phyloP scores from a whole-genome alignment of 176 grass and related monocot genomes.

The Hsuehochloa calcarea region DNA sequence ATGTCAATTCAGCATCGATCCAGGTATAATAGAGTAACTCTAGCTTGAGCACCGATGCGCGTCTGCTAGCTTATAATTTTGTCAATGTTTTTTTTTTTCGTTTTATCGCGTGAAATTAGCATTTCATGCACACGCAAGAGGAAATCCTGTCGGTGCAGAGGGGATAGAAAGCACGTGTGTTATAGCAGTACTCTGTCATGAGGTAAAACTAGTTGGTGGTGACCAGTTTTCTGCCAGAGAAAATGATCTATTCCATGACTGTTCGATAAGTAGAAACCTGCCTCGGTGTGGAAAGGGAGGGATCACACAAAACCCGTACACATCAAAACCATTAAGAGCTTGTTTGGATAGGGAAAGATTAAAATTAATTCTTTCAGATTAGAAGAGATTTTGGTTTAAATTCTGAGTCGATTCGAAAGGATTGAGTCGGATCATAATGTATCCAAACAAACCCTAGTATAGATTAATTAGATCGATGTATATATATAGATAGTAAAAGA shows the following conservation, averaged over 20 bases:
- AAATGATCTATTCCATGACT: conserved; percentile 30
- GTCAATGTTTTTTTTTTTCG: no score
- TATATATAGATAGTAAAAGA: not conserved
- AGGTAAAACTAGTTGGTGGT: not conserved
- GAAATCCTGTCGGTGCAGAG: conserved; percentile 33
- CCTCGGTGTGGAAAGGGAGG: conserved; percentile 5
- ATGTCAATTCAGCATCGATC: no score
- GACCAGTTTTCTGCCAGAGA: conserved; percentile 39
- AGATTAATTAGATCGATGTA: not conserved
- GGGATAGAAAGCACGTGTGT: conserved; percentile 18
- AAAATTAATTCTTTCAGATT: no score
- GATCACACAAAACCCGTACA: conserved; percentile 24
- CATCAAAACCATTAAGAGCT: conserved; percentile 8
- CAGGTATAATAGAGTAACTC: not conserved
- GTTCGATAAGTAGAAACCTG: not conserved
- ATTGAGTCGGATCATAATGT: no score
- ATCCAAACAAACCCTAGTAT: no score
- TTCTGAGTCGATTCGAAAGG: no score
- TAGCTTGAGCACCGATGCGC: not conserved
- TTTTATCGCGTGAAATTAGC: not conserved
- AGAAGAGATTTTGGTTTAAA: no score
- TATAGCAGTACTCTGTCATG: not conserved
- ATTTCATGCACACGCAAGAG: conserved; percentile 4
- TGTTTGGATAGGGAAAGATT: no score
- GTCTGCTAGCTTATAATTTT: not conserved